Conservation (phyloP, 2,329 filamentous ascomycete genomes). For the Grosmannia serpens region DNA sequence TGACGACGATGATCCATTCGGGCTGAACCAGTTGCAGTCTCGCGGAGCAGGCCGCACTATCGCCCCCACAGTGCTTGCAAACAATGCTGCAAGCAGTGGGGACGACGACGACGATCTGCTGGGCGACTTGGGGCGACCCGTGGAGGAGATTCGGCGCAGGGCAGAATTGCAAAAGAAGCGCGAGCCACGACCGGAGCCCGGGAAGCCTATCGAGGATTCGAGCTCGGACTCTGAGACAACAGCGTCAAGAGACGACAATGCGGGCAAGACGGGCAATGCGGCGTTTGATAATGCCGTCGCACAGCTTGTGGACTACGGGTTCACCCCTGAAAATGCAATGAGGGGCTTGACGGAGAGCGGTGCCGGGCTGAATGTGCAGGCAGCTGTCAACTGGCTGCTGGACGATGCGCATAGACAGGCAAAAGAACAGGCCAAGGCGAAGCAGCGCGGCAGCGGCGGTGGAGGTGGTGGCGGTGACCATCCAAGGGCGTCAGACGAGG, state of each 20-base stretch:
- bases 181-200: conserved; percentile 30
- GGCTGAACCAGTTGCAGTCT: conserved; percentile 53
- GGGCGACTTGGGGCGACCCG: conserved; percentile 51
- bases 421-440: conserved; percentile 52
- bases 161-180: conserved; percentile 18
- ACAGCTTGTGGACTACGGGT: conserved; percentile 91
- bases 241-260: conserved; percentile 8
- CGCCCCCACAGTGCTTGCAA: conserved; percentile 17
- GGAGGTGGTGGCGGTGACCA: conserved; percentile 4
- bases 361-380: conserved; percentile 68
- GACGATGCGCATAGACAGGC: conserved; percentile 83
- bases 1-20: conserved; percentile 85
- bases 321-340: conserved; percentile 71
- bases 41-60: conserved; percentile 17
- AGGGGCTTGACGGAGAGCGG: conserved; percentile 71
- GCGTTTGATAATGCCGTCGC: conserved; percentile 70
- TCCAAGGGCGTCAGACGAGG: neutral
- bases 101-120: conserved; percentile 55
- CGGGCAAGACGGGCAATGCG: conserved; percentile 33
- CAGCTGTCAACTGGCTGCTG: conserved; percentile 77
- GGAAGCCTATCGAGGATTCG: conserved; percentile 42
- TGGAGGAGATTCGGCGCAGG: conserved; percentile 48
- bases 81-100: neutral
- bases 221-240: conserved; percentile 32
- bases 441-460: conserved; percentile 15